Evolutionary conservation across 2,329 filamentous ascomycete genomes (phyloP), one percentile per base, ranked within the genome.

Genomic region (Fusarium oxysporum): DNA sequence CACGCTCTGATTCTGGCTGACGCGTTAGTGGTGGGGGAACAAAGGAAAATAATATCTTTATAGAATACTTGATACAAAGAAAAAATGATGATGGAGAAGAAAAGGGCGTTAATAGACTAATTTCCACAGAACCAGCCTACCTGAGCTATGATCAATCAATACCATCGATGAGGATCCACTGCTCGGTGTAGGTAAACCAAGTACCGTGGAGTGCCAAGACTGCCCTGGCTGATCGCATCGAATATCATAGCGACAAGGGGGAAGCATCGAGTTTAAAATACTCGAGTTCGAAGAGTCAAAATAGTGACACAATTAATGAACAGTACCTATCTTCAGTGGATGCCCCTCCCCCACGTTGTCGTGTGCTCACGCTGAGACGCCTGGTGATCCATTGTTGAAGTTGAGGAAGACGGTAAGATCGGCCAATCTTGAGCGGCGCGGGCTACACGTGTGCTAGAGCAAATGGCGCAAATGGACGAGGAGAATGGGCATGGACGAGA

Each of bases 381-480:
- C 70, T 60, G 63, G 71, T 73, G 71, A 58, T 58, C 55, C 32
- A 28, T 25, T 37, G 55, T 23, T 37, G 55, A 71, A 69, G 63
- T 32, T 59, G 35, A 47, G 35, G 44, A 45, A 51, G 28, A 57
- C 50, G 21, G 44, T 28, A 37, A 54, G 28, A 35, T 62, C 60
- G 64, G 62, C 76, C 76, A 77, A 77, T 77, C 76, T 77, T 68
- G 74, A 59, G 70, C 51, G 48, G 59, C 53, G 48, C 55, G 68
- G 64, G 43, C 66, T 78, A 77, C 76, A 77, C 76, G 76, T 77
- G 75, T 77, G 66, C 55, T 35, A 40, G 65, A 53, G 65, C 61
- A 62, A 62, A 65, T 58, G 72, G 64, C 33, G 43, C 50, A 48
- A 62, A 40, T 54, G 57, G 28, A 38, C 17, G 48, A 53, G 35